A percentile compares a stretch with the other conserved stretches of the same genome.
phyloP scores from a whole-genome alignment of 2,329 filamentous ascomycete species.

The Arthrobotrys sphaeroides region DNA sequence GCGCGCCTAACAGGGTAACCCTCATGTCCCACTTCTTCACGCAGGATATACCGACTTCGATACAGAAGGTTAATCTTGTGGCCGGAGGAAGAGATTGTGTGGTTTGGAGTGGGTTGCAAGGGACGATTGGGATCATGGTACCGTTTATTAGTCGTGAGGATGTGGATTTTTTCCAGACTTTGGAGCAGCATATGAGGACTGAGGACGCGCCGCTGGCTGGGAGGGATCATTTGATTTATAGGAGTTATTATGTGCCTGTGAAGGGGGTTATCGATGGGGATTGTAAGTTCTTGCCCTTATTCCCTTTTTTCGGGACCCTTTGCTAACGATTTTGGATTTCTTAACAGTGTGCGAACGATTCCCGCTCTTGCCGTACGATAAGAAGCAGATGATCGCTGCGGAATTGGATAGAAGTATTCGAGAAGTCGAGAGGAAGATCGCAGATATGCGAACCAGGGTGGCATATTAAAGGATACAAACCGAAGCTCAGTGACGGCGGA shows the following conservation, averaged over 20 bases:
- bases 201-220: constrained; percentile 90
- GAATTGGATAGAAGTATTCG: constrained; percentile 89
- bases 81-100: constrained; percentile 91
- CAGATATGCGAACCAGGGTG: constrained; percentile 61
- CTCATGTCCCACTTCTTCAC: constrained; percentile 89
- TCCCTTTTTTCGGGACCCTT: not conserved
- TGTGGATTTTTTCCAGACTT: constrained; percentile 94
- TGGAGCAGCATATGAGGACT: constrained; percentile 85
- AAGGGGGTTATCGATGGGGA: constrained; percentile 98
- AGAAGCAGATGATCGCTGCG: constrained; percentile 92
- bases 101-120: constrained; percentile 93
- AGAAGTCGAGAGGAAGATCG: constrained; percentile 96
- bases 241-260: constrained; percentile 93
- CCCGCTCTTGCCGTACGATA: constrained; percentile 81
- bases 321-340: constrained; percentile 7
- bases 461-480: constrained; percentile 55
- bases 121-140: constrained; percentile 90
- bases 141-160: constrained; percentile 92
- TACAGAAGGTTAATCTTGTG: constrained; percentile 88
- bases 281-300: constrained; percentile 58
- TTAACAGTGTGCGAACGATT: constrained; percentile 81
- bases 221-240: constrained; percentile 93
- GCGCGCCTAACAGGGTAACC: constrained; percentile 82
- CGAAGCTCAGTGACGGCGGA: not conserved
- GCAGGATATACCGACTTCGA: constrained; percentile 89